phyloP scores from a whole-genome alignment of 2,329 filamentous ascomycete species.

The Fusarium mexicanum region DNA sequence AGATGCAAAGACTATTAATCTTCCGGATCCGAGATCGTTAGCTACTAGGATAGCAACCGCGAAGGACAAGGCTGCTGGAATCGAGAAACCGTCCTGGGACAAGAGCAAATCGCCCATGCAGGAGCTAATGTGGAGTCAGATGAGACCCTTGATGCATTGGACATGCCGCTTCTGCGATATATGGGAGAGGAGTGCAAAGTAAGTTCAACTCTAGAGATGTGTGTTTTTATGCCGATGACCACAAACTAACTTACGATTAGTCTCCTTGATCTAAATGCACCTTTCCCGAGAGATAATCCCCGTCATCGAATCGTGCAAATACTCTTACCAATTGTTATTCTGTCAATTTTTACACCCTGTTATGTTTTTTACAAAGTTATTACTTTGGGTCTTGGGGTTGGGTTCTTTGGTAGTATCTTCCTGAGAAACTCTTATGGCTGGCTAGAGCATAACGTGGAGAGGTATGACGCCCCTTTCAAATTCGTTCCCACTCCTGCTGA shows the following conservation, averaged over 20 bases:
- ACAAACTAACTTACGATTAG: neutral
- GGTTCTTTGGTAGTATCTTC: neutral
- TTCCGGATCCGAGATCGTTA: neutral
- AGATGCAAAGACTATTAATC: conserved; percentile 53
- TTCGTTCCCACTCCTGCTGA: conserved; percentile 51
- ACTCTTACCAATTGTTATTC: neutral
- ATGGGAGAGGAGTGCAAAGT: conserved; percentile 56
- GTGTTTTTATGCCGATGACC: rapidly evolving
- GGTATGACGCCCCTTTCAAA: conserved; percentile 67
- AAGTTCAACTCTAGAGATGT: neutral
- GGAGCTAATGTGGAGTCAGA: conserved; percentile 77
- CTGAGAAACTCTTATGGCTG: neutral
- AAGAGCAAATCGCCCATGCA: conserved; percentile 82
- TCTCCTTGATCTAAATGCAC: conserved; percentile 65
- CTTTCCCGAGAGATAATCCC: conserved; percentile 66
- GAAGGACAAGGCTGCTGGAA: conserved; percentile 57
- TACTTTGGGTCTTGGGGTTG: neutral
- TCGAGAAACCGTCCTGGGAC: conserved; percentile 60
- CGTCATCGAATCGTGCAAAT: conserved; percentile 47
- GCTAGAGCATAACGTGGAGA: conserved; percentile 10
- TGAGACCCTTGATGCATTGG: conserved; percentile 72
- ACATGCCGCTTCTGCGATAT: conserved; percentile 53
- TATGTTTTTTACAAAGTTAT: neutral
- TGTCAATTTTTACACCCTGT: neutral
- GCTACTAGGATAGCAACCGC: conserved; percentile 57